phyloP scores from a whole-genome alignment of 179 eudicot genomes.

The Beta lomatogona region DNA sequence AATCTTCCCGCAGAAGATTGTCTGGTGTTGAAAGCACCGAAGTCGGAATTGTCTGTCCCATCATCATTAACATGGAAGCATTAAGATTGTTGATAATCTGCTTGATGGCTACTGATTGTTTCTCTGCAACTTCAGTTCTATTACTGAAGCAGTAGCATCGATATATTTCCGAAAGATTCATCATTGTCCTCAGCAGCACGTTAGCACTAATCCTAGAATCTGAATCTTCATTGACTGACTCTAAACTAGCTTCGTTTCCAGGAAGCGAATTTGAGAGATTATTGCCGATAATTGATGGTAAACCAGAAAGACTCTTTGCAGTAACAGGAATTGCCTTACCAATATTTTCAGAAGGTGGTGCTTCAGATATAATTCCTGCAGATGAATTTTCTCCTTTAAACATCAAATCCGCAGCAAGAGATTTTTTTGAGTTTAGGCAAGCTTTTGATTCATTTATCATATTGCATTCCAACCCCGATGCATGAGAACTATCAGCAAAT shows the following conservation, averaged over 20 bases:
- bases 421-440: slow-evolving; percentile 30
- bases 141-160: slow-evolving; percentile 40
- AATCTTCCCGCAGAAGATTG: slow-evolving; percentile 30
- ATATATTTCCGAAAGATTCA: slow-evolving; percentile 66
- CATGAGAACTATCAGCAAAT: slow-evolving; percentile 27
- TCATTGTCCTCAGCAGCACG: slow-evolving; percentile 56
- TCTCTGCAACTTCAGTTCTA: slow-evolving; percentile 42
- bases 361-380: slow-evolving; percentile 20
- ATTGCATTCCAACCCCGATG: slow-evolving; percentile 17
- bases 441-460: slow-evolving; percentile 27
- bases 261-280: slow-evolving; percentile 42
- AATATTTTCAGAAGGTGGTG: slow-evolving; percentile 23
- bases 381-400: slow-evolving; percentile 18
- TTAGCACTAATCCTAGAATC: slow-evolving; percentile 45
- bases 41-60: slow-evolving; percentile 20
- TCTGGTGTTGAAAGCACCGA: slow-evolving; percentile 29
- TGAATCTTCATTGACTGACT: slow-evolving; percentile 19
- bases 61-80: slow-evolving; percentile 43
- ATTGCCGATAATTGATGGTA: slow-evolving; percentile 35
- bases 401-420: slow-evolving; percentile 19
- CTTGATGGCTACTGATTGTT: slow-evolving; percentile 41
- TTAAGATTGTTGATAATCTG: slow-evolving; percentile 59
- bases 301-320: slow-evolving; percentile 27
- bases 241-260: slow-evolving; percentile 33
- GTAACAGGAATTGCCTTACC: slow-evolving; percentile 26